Conservation (phyloP, 495 filamentous ascomycete species). For the Penicillium arizonense region DNA sequence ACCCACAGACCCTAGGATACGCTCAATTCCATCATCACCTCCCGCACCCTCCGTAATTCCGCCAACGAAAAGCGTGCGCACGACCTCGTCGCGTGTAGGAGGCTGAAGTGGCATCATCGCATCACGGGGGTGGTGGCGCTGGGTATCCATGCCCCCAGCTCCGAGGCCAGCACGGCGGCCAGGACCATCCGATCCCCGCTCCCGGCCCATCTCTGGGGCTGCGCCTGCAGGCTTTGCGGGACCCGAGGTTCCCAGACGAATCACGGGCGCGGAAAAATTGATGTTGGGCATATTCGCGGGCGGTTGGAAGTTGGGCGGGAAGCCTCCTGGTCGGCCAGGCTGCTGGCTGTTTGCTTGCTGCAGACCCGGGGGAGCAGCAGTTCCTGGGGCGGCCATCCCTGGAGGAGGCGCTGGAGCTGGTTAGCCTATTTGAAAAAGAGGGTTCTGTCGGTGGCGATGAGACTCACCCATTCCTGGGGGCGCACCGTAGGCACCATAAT, state of each 20-base stretch:
- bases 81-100: slow-evolving; percentile 84
- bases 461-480: slow-evolving; percentile 84
- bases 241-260: slow-evolving; percentile 76
- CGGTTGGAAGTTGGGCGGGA: slow-evolving; percentile 83
- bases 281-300: slow-evolving; percentile 94
- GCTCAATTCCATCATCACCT: slow-evolving; percentile 80
- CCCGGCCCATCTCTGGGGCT: slow-evolving; percentile 49
- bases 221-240: slow-evolving; percentile 57
- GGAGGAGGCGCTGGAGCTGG: slow-evolving; percentile 34
- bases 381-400: slow-evolving; percentile 65
- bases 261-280: slow-evolving; percentile 96
- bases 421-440: slow-evolving; percentile 16
- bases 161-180: slow-evolving; percentile 69
- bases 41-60: slow-evolving; percentile 76
- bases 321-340: slow-evolving; percentile 70
- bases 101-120: slow-evolving; percentile 76
- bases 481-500: slow-evolving; percentile 69
- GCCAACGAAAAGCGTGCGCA: slow-evolving; percentile 86
- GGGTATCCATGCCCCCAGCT: slow-evolving; percentile 60
- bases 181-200: slow-evolving; percentile 44
- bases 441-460: slow-evolving; percentile 4
- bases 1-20: slow-evolving; percentile 74
- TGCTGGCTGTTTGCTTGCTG: slow-evolving; percentile 67
- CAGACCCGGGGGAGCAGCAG: slow-evolving; percentile 75
- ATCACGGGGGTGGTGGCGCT: slow-evolving; percentile 69